These are phyloP conservation scores for Coniosporium tulheliwenetii DNA, from an alignment of 2,329 filamentous ascomycete species.

Conservation along the genomic window DNA sequence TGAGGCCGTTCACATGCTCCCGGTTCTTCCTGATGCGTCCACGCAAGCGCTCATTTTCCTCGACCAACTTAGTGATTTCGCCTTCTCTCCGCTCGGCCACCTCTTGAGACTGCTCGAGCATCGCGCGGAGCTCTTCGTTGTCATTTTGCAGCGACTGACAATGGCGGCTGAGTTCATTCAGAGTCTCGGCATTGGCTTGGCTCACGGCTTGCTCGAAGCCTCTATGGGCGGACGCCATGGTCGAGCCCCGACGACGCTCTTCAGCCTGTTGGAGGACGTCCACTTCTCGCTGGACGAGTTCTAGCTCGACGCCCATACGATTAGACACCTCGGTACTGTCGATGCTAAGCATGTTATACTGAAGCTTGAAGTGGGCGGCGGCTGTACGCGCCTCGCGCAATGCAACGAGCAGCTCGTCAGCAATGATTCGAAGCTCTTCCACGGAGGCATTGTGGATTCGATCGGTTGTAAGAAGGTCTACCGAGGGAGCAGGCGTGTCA, in stretches of 20 bases:
- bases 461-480: constrained; percentile 30
- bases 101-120: constrained; percentile 59
- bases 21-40: constrained; percentile 80
- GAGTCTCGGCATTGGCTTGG: constrained; percentile 40
- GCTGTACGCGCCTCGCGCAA: constrained; percentile 63
- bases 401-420: constrained; percentile 33
- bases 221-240: constrained; percentile 30
- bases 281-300: constrained; percentile 78
- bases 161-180: constrained; percentile 30
- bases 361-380: constrained; percentile 77
- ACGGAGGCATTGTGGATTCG: constrained; percentile 36
- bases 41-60: constrained; percentile 64
- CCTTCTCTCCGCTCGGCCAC: constrained; percentile 66
- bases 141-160: constrained; percentile 53
- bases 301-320: constrained; percentile 77
- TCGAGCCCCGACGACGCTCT: constrained; percentile 44
- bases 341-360: constrained; percentile 70
- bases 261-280: constrained; percentile 67
- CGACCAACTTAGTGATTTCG: constrained; percentile 50
- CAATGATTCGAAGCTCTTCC: constrained; percentile 37
- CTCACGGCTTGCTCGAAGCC: constrained; percentile 22
- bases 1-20: constrained; percentile 54
- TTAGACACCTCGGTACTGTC: constrained; percentile 76
- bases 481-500: constrained; percentile 24
- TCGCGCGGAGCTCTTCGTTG: constrained; percentile 45